These are phyloP conservation scores for Tritrichomonas foetus DNA, from an alignment of 208 protist genomes.

Conservation along the genomic window DNA sequence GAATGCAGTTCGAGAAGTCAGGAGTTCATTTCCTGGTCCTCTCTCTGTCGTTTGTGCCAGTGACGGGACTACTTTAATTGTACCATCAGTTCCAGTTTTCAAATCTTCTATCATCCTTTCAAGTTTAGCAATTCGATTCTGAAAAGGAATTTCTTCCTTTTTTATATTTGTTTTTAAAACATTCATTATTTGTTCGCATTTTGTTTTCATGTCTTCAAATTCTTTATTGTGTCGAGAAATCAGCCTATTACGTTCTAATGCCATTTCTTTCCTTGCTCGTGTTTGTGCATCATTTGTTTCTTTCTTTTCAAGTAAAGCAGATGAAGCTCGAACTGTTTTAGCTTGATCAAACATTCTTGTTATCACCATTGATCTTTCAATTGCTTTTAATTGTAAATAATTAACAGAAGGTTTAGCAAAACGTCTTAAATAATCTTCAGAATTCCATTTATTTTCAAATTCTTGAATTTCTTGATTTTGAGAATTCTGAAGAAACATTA, in stretches of 20 bases:
- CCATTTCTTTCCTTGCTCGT: neutral
- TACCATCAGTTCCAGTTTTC: too few relatives aligned
- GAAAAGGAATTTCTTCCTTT: too few relatives aligned
- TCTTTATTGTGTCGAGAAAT: neutral
- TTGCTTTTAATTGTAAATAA: neutral
- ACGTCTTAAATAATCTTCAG: neutral
- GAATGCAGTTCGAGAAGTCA: too few relatives aligned
- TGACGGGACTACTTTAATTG: too few relatives aligned
- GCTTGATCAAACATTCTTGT: neutral
- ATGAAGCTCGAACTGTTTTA: neutral
- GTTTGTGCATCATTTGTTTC: neutral
- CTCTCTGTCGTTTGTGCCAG: too few relatives aligned
- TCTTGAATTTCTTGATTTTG: neutral
- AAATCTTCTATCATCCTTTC: too few relatives aligned
- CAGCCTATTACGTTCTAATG: neutral
- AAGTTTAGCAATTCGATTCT: too few relatives aligned
- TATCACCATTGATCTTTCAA: neutral
- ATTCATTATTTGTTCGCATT: too few relatives aligned
- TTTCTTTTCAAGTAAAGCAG: neutral
- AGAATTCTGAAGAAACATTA: neutral
- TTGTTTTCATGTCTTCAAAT: neutral
- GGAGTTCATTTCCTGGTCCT: too few relatives aligned
- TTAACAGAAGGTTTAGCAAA: neutral
- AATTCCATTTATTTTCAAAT: slow-evolving; percentile 16
- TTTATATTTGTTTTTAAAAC: too few relatives aligned